These are phyloP conservation scores for Massariosphaeria phaeospora DNA, from an alignment of 495 filamentous ascomycete genomes.

Conservation along the genomic window DNA sequence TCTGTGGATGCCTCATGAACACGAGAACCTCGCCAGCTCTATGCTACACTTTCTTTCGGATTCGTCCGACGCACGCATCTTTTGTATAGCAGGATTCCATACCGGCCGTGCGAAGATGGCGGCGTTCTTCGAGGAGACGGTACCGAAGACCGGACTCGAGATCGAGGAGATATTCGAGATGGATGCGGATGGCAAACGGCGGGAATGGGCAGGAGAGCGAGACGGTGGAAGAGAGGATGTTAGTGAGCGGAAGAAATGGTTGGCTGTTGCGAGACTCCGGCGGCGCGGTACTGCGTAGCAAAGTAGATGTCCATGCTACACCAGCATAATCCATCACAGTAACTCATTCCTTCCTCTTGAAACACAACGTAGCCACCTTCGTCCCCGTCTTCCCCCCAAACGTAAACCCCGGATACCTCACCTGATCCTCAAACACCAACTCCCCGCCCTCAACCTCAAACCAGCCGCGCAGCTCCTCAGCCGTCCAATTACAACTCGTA, in stretches of 20 bases:
- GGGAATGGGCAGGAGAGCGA: slow-evolving; percentile 54
- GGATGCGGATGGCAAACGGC: slow-evolving; percentile 61
- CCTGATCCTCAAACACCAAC: slow-evolving; percentile 56
- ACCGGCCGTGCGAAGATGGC: slow-evolving; percentile 70
- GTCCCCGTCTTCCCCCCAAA: slow-evolving; percentile 85
- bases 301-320: no score
- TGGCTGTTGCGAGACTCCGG: slow-evolving; percentile 57
- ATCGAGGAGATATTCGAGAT: slow-evolving; percentile 69
- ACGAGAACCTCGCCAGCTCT: slow-evolving; percentile 63
- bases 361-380: slow-evolving; percentile 78
- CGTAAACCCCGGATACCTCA: slow-evolving; percentile 76
- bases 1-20: slow-evolving; percentile 78
- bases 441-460: slow-evolving; percentile 49
- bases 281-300: background rate
- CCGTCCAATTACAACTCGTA: slow-evolving; percentile 98
- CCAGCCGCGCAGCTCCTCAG: slow-evolving; percentile 74
- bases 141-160: slow-evolving; percentile 52
- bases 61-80: slow-evolving; percentile 50
- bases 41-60: slow-evolving; percentile 66
- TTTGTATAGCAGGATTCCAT: slow-evolving; percentile 75
- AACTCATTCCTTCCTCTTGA: slow-evolving; percentile 46
- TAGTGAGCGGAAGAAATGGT: slow-evolving; percentile 67
- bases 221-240: slow-evolving; percentile 61
- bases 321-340: no score
- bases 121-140: slow-evolving; percentile 63